phyloP scores from a whole-genome alignment of 1,284 basidiomycete species.

The Athelia psychrophila region DNA sequence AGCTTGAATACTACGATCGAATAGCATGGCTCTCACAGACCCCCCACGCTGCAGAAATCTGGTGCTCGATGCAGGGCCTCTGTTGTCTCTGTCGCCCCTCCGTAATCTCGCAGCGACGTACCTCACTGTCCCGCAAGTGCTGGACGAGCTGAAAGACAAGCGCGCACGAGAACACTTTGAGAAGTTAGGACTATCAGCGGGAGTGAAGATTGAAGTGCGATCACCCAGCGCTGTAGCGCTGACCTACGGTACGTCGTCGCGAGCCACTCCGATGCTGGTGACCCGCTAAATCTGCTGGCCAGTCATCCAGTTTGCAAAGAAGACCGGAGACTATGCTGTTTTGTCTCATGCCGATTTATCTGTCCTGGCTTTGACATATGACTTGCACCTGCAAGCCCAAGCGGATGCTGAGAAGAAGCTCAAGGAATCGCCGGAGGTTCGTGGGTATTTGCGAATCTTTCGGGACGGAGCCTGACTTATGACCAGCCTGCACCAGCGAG shows the following conservation, averaged over 20 bases:
- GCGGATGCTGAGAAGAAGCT: conserved; percentile 33
- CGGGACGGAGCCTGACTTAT: too few relatives aligned
- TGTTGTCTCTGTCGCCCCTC: conserved; percentile 84
- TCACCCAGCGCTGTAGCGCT: conserved; percentile 74
- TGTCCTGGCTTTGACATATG: conserved; percentile 88
- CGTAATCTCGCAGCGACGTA: conserved; percentile 82
- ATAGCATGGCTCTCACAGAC: conserved; percentile 4
- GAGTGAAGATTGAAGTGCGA: conserved; percentile 74
- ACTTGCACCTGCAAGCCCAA: conserved; percentile 53
- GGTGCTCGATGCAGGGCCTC: conserved; percentile 89
- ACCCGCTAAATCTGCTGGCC: not conserved
- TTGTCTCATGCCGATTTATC: conserved; percentile 91
- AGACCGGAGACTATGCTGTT: conserved; percentile 95
- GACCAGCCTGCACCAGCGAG: not conserved
- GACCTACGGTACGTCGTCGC: conserved; percentile 62
- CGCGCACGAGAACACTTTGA: conserved; percentile 85
- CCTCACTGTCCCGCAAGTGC: conserved; percentile 85
- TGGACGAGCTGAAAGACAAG: conserved; percentile 86
- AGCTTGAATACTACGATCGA: too few relatives aligned
- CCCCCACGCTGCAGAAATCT: conserved; percentile 67
- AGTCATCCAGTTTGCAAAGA: conserved; percentile 93
- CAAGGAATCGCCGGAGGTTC: not conserved
- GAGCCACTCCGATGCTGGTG: not conserved
- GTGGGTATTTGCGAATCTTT: too few relatives aligned
- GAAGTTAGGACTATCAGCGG: conserved; percentile 67